A percentile compares a stretch with the other conserved stretches of the same genome.
These are phyloP conservation scores for Cantharellus anzutake DNA, from an alignment of 768 basidiomycete species.

Conservation along the genomic window DNA sequence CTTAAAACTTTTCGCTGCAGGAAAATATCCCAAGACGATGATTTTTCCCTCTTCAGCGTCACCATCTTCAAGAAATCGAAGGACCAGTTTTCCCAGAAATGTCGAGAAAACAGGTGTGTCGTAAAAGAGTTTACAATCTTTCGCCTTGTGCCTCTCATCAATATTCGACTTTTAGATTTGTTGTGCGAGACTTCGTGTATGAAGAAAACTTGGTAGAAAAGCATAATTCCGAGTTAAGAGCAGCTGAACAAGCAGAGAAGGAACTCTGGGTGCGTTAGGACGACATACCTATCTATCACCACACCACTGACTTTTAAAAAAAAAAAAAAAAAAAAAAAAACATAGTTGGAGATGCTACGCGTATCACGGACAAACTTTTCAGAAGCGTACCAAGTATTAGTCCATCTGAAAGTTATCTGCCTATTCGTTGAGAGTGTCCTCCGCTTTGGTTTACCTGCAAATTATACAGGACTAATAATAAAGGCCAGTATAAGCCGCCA, in stretches of 20 bases:
- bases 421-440: constrained; percentile 91
- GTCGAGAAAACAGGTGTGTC: constrained; percentile 80
- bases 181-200: constrained; percentile 84
- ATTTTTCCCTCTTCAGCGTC: constrained; percentile 68
- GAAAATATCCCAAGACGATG: constrained; percentile 64
- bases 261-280: constrained; percentile 99
- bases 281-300: too few species aligned
- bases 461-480: constrained; percentile 64
- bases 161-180: constrained; percentile 37
- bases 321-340: too few species aligned
- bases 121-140: background rate
- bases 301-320: too few species aligned
- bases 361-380: constrained; percentile 91
- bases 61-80: constrained; percentile 81
- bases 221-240: constrained; percentile 62
- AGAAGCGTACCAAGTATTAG: constrained; percentile 84
- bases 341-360: constrained; percentile 75
- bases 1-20: constrained; percentile 21
- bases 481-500: constrained; percentile 31
- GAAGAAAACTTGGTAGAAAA: constrained; percentile 66
- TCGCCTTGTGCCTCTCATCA: constrained; percentile 1
- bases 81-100: constrained; percentile 86
- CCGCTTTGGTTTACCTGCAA: constrained; percentile 85
- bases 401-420: constrained; percentile 81
- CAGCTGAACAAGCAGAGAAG: constrained; percentile 74